Evolutionary conservation across 225 moss, liverwort and hornwort genomes (phyloP).

Genomic region (Ulota crispa): DNA sequence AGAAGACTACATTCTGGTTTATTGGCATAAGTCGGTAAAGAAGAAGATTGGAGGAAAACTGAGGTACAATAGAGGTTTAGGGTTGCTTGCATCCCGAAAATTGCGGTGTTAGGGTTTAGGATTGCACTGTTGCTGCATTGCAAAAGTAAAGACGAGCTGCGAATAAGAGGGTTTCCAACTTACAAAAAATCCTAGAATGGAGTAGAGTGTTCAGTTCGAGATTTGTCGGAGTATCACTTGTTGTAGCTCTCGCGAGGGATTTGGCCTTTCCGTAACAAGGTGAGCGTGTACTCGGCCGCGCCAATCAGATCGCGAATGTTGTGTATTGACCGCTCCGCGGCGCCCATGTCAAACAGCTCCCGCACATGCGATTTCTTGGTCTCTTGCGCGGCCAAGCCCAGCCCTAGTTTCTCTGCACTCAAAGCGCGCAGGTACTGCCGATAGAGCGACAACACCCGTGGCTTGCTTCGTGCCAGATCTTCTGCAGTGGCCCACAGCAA

Average conservation of each 20-base stretch:
- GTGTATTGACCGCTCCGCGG: conserved; percentile 62
- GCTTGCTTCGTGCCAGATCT: conserved; percentile 66
- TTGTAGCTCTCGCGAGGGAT: conserved; percentile 63
- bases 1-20: background rate
- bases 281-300: conserved; percentile 57
- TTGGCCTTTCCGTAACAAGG: conserved; percentile 42
- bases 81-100: background rate
- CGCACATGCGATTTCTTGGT: conserved; percentile 58
- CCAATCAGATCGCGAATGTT: conserved; percentile 75
- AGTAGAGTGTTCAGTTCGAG: background rate
- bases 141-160: background rate
- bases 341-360: conserved; percentile 64
- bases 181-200: conserved; percentile 4
- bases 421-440: conserved; percentile 57
- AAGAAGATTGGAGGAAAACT: background rate
- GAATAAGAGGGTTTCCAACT: background rate
- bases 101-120: background rate
- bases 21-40: background rate
- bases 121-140: background rate
- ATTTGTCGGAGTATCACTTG: conserved; percentile 27
- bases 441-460: conserved; percentile 70
- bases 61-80: background rate
- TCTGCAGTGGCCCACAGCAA: conserved; percentile 69
- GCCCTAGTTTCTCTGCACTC: conserved; percentile 57
- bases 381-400: conserved; percentile 68